phyloP scores from a whole-genome alignment of 2,329 filamentous ascomycete genomes.

The Pyrenochaeta sp. region DNA sequence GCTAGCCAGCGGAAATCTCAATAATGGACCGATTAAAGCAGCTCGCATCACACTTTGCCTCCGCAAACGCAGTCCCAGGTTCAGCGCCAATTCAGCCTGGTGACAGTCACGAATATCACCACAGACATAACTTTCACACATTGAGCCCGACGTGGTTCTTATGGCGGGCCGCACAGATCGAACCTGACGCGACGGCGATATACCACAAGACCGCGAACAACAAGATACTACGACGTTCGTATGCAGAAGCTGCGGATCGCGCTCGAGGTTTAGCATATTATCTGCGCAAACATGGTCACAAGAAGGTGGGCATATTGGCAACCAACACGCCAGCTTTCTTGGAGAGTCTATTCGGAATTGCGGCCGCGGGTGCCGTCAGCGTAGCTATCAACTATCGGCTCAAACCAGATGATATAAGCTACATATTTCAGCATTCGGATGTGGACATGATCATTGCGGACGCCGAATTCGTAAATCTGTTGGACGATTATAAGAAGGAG shows the following conservation, averaged over 20 bases:
- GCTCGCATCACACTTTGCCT: slow-evolving; percentile 48
- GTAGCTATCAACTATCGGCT: slow-evolving; percentile 78
- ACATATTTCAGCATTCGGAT: slow-evolving; percentile 88
- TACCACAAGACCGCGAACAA: slow-evolving; percentile 84
- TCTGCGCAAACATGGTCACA: slow-evolving; percentile 74
- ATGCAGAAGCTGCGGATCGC: slow-evolving; percentile 83
- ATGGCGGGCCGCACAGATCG: slow-evolving; percentile 83
- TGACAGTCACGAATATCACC: slow-evolving; percentile 51
- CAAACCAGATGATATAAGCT: slow-evolving; percentile 84
- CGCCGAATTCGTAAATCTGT: slow-evolving; percentile 74
- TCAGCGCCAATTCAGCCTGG: slow-evolving; percentile 47
- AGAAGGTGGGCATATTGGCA: slow-evolving; percentile 82
- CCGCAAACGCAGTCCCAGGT: slow-evolving; percentile 36
- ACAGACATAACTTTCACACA: slow-evolving; percentile 71
- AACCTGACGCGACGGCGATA: slow-evolving; percentile 81
- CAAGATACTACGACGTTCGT: slow-evolving; percentile 75
- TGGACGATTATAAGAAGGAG: slow-evolving; percentile 69
- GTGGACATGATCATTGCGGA: slow-evolving; percentile 90
- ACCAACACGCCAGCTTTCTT: slow-evolving; percentile 96
- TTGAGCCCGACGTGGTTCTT: slow-evolving; percentile 89
- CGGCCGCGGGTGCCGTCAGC: slow-evolving; percentile 79
- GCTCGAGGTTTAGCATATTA: slow-evolving; percentile 89
- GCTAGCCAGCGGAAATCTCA: slow-evolving; percentile 19
- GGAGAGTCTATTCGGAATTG: slow-evolving; percentile 87
- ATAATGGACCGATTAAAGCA: slow-evolving; percentile 47